phyloP scores from a whole-genome alignment of 2,329 filamentous ascomycete species.

The Claviceps arundinis region DNA sequence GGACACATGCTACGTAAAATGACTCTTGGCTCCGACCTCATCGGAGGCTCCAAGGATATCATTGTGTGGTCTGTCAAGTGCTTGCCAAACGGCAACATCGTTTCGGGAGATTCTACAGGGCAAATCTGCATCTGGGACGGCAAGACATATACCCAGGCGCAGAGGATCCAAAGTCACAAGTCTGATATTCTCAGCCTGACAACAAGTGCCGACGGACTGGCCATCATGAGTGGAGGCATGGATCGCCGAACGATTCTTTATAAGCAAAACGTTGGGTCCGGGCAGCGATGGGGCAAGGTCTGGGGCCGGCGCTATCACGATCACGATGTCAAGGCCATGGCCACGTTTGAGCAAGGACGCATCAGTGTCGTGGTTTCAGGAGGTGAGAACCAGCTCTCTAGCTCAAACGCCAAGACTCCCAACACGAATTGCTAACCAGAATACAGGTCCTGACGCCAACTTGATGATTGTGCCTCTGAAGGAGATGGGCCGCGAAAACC shows the following conservation, averaged over 20 bases:
- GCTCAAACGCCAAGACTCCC: not conserved
- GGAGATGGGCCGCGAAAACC: conserved; percentile 65
- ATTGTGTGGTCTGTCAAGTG: conserved; percentile 91
- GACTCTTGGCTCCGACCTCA: conserved; percentile 68
- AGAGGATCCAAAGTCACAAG: conserved; percentile 75
- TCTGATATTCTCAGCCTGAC: conserved; percentile 87
- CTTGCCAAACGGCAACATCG: conserved; percentile 74
- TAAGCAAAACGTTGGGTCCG: conserved; percentile 47
- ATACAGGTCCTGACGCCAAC: conserved; percentile 65
- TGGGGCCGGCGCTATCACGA: conserved; percentile 77
- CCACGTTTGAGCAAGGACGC: conserved; percentile 69
- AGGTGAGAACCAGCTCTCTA: conserved; percentile 40
- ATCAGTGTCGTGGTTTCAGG: conserved; percentile 85
- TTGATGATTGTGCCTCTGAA: conserved; percentile 68
- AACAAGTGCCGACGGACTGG: conserved; percentile 63
- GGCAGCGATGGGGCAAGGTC: conserved; percentile 69
- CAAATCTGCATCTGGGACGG: conserved; percentile 91
- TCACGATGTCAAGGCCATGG: conserved; percentile 92
- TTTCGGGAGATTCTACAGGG: conserved; percentile 89
- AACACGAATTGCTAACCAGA: conserved; percentile 4
- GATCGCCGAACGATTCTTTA: conserved; percentile 80
- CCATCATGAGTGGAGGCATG: conserved; percentile 82
- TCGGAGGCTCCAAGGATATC: conserved; percentile 67
- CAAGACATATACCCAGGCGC: conserved; percentile 76
- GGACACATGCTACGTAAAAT: conserved; percentile 67